Conservation (phyloP, 768 basidiomycete genomes). For the Gloeophyllum trabeum region DNA sequence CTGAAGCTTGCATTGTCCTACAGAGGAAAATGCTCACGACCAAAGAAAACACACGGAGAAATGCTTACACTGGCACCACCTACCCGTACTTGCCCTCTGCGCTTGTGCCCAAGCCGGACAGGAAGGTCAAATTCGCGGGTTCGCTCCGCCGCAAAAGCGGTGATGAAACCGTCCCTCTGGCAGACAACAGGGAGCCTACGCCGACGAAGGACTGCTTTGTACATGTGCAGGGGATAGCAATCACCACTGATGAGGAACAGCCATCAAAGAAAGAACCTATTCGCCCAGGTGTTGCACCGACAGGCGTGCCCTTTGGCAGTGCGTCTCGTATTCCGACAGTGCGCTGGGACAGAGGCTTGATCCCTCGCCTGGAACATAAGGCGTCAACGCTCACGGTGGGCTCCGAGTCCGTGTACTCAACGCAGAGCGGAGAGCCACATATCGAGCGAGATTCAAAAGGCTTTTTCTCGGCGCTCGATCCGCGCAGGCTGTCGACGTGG, state of each 20-base stretch:
- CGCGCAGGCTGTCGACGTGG: constrained; percentile 9
- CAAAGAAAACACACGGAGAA: constrained; percentile 29
- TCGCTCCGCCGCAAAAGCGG: neutral
- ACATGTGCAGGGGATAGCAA: too few relatives aligned
- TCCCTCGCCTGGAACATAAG: constrained; percentile 7
- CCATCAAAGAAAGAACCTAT: too few relatives aligned
- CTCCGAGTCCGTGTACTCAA: constrained; percentile 24
- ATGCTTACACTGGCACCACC: constrained; percentile 16
- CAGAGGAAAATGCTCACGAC: constrained; percentile 17
- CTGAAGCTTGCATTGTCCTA: neutral
- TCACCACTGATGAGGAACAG: too few relatives aligned
- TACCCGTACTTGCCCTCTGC: neutral
- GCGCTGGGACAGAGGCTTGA: too few relatives aligned
- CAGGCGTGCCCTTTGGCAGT: too few relatives aligned
- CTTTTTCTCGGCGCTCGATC: constrained; percentile 22
- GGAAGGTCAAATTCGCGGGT: neutral
- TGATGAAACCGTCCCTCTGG: too few relatives aligned
- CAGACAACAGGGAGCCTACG: too few relatives aligned
- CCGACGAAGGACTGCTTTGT: too few relatives aligned
- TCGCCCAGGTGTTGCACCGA: too few relatives aligned
- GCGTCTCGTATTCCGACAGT: too few relatives aligned
- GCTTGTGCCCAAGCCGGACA: neutral
- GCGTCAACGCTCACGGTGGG: constrained; percentile 22
- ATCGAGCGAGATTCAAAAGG: constrained; percentile 19
- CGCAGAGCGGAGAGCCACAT: constrained; percentile 23